phyloP scores from a whole-genome alignment of 208 protist genomes.

The Naegleria gruberi region DNA sequence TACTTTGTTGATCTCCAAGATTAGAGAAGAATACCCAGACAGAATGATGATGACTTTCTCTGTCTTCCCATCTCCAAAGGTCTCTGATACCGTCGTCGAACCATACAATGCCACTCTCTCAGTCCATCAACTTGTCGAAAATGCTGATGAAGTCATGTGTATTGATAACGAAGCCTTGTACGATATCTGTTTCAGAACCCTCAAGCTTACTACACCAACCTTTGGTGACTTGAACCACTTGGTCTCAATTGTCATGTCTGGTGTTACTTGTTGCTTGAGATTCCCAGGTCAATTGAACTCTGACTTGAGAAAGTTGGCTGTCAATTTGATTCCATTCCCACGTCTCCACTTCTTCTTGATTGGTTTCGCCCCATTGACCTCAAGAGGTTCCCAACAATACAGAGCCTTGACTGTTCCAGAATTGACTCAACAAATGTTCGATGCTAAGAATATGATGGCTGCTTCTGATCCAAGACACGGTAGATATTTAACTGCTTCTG shows the following conservation, averaged over 20 bases:
- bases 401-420: conserved; percentile 70
- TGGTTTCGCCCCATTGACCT: conserved; percentile 87
- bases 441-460: conserved; percentile 92
- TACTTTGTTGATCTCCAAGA: conserved; percentile 93
- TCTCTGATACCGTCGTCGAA: conserved; percentile 94
- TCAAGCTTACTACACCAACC: conserved; percentile 90
- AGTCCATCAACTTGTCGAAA: conserved; percentile 92
- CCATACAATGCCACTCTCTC: conserved; percentile 95
- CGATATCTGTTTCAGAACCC: conserved; percentile 95
- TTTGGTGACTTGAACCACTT: conserved; percentile 95
- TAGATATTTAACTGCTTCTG: conserved; percentile 38
- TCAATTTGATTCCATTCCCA: conserved; percentile 92
- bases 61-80: conserved; percentile 94
- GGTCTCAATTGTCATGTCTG: conserved; percentile 78
- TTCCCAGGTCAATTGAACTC: conserved; percentile 87
- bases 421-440: conserved; percentile 89
- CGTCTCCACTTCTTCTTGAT: conserved; percentile 95
- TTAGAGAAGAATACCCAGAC: conserved; percentile 95
- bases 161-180: conserved; percentile 98
- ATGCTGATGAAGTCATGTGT: conserved; percentile 90
- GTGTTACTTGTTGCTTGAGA: conserved; percentile 80
- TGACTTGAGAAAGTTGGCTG: conserved; percentile 85
- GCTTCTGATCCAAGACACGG: conserved; percentile 79
- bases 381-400: conserved; percentile 59
- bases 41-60: conserved; percentile 97